Conservation (phyloP, 2,329 filamentous ascomycete species). For the Macrophomina tecta region DNA sequence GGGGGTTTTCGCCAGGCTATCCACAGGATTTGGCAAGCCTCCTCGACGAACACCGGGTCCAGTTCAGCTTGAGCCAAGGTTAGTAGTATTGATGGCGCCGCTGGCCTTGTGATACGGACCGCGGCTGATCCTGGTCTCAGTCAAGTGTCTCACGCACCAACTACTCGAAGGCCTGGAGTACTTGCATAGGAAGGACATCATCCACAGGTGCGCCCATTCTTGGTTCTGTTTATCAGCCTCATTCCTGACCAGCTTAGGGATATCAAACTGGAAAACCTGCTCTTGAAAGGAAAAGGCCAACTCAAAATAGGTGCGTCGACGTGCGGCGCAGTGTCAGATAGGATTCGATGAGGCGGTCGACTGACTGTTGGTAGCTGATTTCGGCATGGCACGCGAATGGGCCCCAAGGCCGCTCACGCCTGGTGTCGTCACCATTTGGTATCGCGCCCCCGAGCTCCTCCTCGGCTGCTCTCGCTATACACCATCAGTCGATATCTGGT, state of each 20-base stretch:
- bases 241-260: constrained; percentile 34
- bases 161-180: constrained; percentile 47
- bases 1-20: constrained; percentile 34
- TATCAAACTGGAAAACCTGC: constrained; percentile 46
- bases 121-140: constrained; percentile 17
- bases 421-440: constrained; percentile 33
- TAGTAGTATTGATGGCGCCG: not conserved
- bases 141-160: constrained; percentile 46
- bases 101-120: not conserved
- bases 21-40: constrained; percentile 42
- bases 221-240: constrained; percentile 18
- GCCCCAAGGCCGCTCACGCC: constrained; percentile 43
- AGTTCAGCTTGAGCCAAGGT: constrained; percentile 44
- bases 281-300: constrained; percentile 42
- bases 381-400: constrained; percentile 44
- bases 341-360: not conserved
- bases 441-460: constrained; percentile 31
- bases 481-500: constrained; percentile 31
- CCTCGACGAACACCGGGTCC: constrained; percentile 42
- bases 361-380: constrained; percentile 36
- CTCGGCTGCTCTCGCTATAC: constrained; percentile 30
- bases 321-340: not conserved
- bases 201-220: constrained; percentile 34
- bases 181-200: constrained; percentile 44
- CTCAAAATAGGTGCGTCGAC: constrained; percentile 42